Percentiles rank a stretch among this genome's conserved stretches.
Evolutionary conservation across 2,329 filamentous ascomycete genomes (phyloP).

Genomic region (Talaromyces albobiverticillius): DNA sequence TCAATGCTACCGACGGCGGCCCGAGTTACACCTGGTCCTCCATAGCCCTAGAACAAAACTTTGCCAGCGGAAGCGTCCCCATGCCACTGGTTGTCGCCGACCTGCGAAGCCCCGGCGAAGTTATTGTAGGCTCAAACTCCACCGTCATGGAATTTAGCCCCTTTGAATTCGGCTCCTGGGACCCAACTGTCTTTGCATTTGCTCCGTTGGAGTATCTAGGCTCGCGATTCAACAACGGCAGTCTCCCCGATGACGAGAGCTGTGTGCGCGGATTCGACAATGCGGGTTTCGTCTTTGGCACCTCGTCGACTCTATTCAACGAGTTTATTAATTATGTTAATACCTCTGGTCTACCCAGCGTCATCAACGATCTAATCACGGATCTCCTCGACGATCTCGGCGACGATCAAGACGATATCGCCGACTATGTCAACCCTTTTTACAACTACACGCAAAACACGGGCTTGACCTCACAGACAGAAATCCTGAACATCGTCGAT

Average conservation of each 20-base stretch:
- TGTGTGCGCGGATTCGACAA: slow-evolving; percentile 83
- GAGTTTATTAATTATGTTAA: slow-evolving; percentile 67
- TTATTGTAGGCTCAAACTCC: slow-evolving; percentile 64
- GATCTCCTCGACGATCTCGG: slow-evolving; percentile 57
- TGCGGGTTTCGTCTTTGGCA: slow-evolving; percentile 79
- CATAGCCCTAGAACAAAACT: slow-evolving; percentile 62
- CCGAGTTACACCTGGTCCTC: slow-evolving; percentile 79
- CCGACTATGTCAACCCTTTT: slow-evolving; percentile 78
- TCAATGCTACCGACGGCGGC: slow-evolving; percentile 73
- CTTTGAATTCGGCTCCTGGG: slow-evolving; percentile 74
- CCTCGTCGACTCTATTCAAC: slow-evolving; percentile 82
- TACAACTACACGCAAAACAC: slow-evolving; percentile 59
- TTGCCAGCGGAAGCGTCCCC: slow-evolving; percentile 61
- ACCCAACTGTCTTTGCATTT: slow-evolving; percentile 70
- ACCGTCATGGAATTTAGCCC: slow-evolving; percentile 78
- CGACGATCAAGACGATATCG: slow-evolving; percentile 66
- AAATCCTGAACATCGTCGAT: slow-evolving; percentile 68
- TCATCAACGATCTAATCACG: slow-evolving; percentile 52
- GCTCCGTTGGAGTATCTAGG: slow-evolving; percentile 69
- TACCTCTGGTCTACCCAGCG: slow-evolving; percentile 45
- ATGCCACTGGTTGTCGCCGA: slow-evolving; percentile 73
- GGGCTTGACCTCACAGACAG: slow-evolving; percentile 55
- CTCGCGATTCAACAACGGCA: slow-evolving; percentile 66
- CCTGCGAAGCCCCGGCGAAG: slow-evolving; percentile 61
- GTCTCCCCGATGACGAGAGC: slow-evolving; percentile 51